Base-by-base conservation (phyloP, 2,329 filamentous ascomycete genomes). In the Lecanosticta acicola region DNA sequence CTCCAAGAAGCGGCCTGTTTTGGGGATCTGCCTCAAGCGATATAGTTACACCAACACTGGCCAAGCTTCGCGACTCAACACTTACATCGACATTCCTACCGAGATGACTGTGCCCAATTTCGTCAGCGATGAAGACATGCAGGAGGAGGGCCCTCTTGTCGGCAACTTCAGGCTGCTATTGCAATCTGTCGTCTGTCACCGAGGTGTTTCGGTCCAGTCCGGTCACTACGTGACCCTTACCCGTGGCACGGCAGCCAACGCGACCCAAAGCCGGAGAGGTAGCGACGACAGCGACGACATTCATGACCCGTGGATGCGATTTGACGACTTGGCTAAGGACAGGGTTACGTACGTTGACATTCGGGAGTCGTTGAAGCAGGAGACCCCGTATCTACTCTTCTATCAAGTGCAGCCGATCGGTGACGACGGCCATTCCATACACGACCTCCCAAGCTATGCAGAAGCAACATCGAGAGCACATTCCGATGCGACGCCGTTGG, bases 131-230 rank as follows among this genome's bases (percentile, higher is more conserved):
- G 86, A 91, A 38, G 77, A 80, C 16, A 78, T 82, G 68, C 67
- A 81, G 32, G 76, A 83, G 35, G 79, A 80, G 53, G 83, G 80
- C 0, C 79, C 79, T 0, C 66, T 94, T 2, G 85, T 83, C 59
- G 83, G 84, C n/a, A 91, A 94, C 53, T 97, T 96, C 71, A 94
- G 96, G 64, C 78, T 97, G 9, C 85, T 89, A 2, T 71, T 98
- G 40, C 90, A 96, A 65, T 91, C 90, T 0, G 83, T 94, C 2
- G 85, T 98, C 14, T 97, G 93, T 60, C 93, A 98, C 66, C 81
- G 89, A 26, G 93, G 93, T 5, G 80, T 83, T 26, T 89, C 87
- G 0, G 75, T 94, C 10, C 81, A 94, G 59, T 90, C 86, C 11
- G 93, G 93, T 0, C 93, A 98, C 64, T 98, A 98, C 62, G 79